A percentile compares a stretch with the other conserved stretches of the same genome.
These are phyloP conservation scores for Cetradonia linearis DNA, from an alignment of 495 filamentous ascomycete genomes.

Conservation along the genomic window DNA sequence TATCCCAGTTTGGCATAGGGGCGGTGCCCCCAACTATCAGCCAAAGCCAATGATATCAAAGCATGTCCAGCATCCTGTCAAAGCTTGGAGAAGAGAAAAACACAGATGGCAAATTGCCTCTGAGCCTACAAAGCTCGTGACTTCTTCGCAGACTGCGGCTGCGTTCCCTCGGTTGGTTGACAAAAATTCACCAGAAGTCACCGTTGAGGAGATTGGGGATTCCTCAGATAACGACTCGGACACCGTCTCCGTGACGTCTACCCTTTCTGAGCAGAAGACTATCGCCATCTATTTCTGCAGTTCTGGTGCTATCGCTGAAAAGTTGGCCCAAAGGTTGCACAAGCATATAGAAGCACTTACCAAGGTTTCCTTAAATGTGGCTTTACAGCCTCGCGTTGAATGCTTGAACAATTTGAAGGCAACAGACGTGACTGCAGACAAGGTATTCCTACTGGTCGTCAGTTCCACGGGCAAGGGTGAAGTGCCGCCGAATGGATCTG, in stretches of 20 bases:
- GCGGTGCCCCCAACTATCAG: slow-evolving; percentile 25
- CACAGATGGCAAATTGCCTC: not conserved
- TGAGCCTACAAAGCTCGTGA: not conserved
- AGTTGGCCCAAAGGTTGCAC: slow-evolving; percentile 3
- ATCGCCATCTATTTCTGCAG: slow-evolving; percentile 5
- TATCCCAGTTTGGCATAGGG: slow-evolving; percentile 26
- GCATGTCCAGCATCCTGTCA: slow-evolving; percentile 24
- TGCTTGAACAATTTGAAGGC: slow-evolving; percentile 11
- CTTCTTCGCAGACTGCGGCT: not conserved
- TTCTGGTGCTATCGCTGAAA: slow-evolving; percentile 4
- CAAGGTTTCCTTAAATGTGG: not conserved
- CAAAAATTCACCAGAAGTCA: not conserved
- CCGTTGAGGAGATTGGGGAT: not conserved
- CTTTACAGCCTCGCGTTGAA: slow-evolving; percentile 1
- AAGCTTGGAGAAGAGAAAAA: slow-evolving; percentile 23
- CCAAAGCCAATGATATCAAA: slow-evolving; percentile 27
- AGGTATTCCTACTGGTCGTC: slow-evolving; percentile 19
- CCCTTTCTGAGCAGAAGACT: not conserved
- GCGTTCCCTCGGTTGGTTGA: not conserved
- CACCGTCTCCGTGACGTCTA: not conserved
- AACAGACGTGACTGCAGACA: slow-evolving; percentile 14
- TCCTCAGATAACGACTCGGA: not conserved
- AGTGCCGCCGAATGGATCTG: slow-evolving; percentile 21
- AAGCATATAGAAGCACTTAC: slow-evolving; percentile 4
- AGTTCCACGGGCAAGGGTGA: slow-evolving; percentile 24